These are phyloP conservation scores for Boletus subparvulus DNA, from an alignment of 768 basidiomycete species.

Conservation along the genomic window DNA sequence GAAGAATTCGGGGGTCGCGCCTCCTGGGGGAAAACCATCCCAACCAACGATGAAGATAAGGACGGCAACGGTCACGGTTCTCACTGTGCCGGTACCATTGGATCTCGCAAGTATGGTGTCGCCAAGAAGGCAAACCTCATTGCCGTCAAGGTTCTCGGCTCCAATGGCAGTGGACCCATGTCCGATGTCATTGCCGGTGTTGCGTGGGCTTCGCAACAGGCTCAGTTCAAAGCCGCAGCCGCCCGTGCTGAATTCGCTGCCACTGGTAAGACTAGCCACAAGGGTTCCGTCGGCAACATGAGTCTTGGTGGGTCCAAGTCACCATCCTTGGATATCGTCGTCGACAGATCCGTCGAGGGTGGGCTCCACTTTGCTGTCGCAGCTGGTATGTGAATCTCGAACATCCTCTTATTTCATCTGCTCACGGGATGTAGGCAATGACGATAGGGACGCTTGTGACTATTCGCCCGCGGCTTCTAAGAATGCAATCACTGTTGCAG, in stretches of 20 bases:
- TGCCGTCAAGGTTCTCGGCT: slow-evolving; percentile 93
- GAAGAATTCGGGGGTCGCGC: slow-evolving; percentile 88
- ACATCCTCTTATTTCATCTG: background rate
- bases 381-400: slow-evolving; percentile 59
- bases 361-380: slow-evolving; percentile 98
- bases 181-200: slow-evolving; percentile 91
- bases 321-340: slow-evolving; percentile 74
- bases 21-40: slow-evolving; percentile 91
- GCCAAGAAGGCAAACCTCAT: slow-evolving; percentile 89
- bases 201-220: slow-evolving; percentile 63
- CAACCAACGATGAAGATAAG: slow-evolving; percentile 75
- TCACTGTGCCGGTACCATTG: slow-evolving; percentile 95
- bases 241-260: slow-evolving; percentile 64
- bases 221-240: slow-evolving; percentile 53
- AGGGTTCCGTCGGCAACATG: slow-evolving; percentile 97
- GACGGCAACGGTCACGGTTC: slow-evolving; percentile 97
- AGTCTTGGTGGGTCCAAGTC: slow-evolving; percentile 96
- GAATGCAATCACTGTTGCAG: slow-evolving; percentile 93
- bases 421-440: slow-evolving; percentile 52
- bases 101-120: slow-evolving; percentile 90
- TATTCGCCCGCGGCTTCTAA: slow-evolving; percentile 91
- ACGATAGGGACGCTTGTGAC: slow-evolving; percentile 85
- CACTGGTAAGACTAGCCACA: slow-evolving; percentile 81
- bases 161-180: slow-evolving; percentile 93
- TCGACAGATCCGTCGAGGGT: slow-evolving; percentile 76